Evolutionary conservation across 1,284 basidiomycete genomes (phyloP).

Genomic region (Heterobasidion parviporum): DNA sequence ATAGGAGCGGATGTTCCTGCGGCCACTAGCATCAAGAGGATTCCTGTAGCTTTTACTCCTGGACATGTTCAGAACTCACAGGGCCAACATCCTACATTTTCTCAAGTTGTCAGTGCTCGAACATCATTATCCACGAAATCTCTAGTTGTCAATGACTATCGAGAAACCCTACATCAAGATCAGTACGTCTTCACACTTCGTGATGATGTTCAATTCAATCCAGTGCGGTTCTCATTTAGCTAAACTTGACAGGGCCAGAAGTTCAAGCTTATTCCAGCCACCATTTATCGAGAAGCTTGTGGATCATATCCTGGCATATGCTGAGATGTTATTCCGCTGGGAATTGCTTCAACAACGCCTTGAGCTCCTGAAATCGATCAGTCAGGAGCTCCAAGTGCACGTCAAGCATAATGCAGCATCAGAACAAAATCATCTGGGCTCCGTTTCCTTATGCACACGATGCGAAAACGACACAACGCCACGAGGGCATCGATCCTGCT

Average conservation of each 20-base stretch:
- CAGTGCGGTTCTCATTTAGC: conserved; percentile 7
- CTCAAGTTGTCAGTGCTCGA: conserved; percentile 22
- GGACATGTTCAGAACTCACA: conserved; percentile 15
- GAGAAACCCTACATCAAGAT: conserved; percentile 14
- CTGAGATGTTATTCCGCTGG: conserved; percentile 69
- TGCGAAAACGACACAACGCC: conserved; percentile 23
- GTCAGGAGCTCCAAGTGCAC: conserved; percentile 20
- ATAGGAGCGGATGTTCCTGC: background rate
- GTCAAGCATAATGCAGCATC: conserved; percentile 18
- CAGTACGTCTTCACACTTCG: conserved; percentile 10
- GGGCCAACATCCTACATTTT: conserved; percentile 28
- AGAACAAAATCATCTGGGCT: conserved; percentile 32
- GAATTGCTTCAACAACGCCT: conserved; percentile 58
- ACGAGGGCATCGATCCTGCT: conserved; percentile 33
- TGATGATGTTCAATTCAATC: background rate
- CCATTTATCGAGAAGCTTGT: conserved; percentile 39
- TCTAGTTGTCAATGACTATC: conserved; percentile 21
- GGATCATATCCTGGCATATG: conserved; percentile 61
- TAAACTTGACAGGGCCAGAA: conserved; percentile 13
- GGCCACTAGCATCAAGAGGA: no score
- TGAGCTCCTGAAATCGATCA: conserved; percentile 60
- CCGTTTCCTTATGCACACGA: conserved; percentile 12
- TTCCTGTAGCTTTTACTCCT: conserved; percentile 28
- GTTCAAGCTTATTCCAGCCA: conserved; percentile 20
- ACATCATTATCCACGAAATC: conserved; percentile 25